Percentiles rank a stretch among this genome's conserved stretches.
phyloP scores from a whole-genome alignment of 2,329 filamentous ascomycete species.

The Ophiocordyceps camponoti-floridani region DNA sequence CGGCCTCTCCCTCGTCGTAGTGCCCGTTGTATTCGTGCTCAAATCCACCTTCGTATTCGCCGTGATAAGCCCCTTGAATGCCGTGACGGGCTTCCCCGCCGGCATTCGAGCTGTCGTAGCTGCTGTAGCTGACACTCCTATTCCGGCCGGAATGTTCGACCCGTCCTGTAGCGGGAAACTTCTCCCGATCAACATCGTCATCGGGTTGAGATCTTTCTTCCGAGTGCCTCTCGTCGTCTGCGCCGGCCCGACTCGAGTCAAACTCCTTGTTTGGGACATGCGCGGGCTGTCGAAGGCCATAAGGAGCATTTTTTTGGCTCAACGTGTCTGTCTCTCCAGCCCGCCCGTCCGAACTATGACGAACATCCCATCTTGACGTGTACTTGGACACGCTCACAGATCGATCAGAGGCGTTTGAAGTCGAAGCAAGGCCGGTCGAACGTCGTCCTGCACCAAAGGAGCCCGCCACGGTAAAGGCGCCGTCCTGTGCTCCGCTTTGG shows the following conservation, averaged over 20 bases:
- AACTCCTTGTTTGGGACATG: conserved; percentile 15
- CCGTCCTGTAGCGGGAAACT: not conserved
- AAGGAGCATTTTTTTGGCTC: conserved; percentile 3
- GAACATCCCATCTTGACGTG: not conserved
- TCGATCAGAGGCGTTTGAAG: not conserved
- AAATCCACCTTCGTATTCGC: not conserved
- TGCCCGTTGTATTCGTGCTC: not conserved
- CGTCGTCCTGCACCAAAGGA: not conserved
- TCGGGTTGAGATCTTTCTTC: not conserved
- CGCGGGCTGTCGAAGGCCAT: conserved; percentile 10
- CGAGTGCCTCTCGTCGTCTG: conserved; percentile 14
- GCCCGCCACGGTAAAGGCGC: not conserved
- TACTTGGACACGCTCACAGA: not conserved
- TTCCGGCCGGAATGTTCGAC: not conserved
- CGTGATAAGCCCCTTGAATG: not conserved
- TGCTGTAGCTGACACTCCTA: not conserved
- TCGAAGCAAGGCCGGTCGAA: not conserved
- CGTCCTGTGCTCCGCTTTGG: not conserved
- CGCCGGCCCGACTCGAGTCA: conserved; percentile 14
- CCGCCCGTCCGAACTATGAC: not conserved
- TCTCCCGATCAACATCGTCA: not conserved
- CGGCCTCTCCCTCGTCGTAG: not conserved
- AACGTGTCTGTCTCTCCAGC: not conserved
- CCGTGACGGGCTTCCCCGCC: not conserved
- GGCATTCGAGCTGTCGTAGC: not conserved